These are phyloP conservation scores for Leccinum ochraceum DNA, from an alignment of 768 basidiomycete species.

Conservation along the genomic window DNA sequence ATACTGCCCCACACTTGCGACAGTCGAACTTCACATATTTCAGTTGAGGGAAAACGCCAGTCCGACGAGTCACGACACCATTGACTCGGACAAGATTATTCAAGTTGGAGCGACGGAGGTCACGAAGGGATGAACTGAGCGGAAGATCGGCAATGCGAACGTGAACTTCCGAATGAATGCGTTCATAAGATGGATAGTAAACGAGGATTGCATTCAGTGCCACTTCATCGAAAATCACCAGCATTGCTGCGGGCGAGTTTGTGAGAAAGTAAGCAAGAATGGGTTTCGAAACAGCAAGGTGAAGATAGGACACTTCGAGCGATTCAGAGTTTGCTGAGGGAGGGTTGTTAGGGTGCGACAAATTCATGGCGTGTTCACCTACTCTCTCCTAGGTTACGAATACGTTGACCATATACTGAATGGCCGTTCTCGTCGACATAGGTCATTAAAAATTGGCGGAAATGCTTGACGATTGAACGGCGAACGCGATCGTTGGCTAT, in stretches of 20 bases:
- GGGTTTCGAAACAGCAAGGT: conserved; percentile 88
- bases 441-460: conserved; percentile 93
- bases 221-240: conserved; percentile 93
- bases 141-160: conserved; percentile 96
- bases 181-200: conserved; percentile 94
- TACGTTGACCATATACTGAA: conserved; percentile 93
- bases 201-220: conserved; percentile 93
- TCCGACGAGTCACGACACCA: conserved; percentile 94
- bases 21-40: conserved; percentile 99
- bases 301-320: conserved; percentile 96
- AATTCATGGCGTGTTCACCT: conserved; percentile 28
- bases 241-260: conserved; percentile 91
- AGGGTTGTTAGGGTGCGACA: conserved; percentile 14
- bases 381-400: conserved; percentile 95
- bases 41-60: conserved; percentile 97
- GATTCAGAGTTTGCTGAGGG: conserved; percentile 90
- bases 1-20: conserved; percentile 86
- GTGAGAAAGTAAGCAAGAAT: conserved; percentile 97
- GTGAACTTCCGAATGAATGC: conserved; percentile 97
- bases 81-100: conserved; percentile 95
- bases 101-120: conserved; percentile 87
- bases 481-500: conserved; percentile 91
- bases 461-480: conserved; percentile 87
- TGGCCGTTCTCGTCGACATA: conserved; percentile 90
- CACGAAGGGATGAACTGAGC: conserved; percentile 84